Evolutionary conservation across 345 rosid genomes (phyloP).

Genomic region (Citrus reticulata): DNA sequence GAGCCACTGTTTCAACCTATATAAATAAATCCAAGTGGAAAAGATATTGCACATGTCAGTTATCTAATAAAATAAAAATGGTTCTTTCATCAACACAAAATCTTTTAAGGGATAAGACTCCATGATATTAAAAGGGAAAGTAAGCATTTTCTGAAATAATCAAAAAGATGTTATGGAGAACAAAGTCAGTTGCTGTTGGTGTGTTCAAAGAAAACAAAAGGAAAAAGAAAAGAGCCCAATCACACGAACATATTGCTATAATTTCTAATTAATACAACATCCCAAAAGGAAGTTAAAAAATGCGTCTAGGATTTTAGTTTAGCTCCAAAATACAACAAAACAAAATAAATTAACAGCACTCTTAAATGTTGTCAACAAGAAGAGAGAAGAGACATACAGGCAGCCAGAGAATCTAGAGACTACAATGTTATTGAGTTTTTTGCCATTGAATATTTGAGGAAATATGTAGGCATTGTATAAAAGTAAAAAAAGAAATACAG

Average conservation of each 20-base stretch:
- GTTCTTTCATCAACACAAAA: conserved; percentile 5
- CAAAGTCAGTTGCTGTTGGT: not conserved
- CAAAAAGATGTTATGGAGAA: not conserved
- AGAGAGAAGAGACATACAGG: not conserved
- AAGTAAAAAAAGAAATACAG: not conserved
- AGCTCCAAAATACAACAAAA: not conserved
- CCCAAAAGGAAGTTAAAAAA: not conserved
- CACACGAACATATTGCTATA: not conserved
- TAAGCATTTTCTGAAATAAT: not conserved
- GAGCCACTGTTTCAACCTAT: conserved; percentile 98
- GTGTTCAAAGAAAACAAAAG: not conserved
- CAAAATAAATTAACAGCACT: not conserved
- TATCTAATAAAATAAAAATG: not conserved
- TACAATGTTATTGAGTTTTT: not conserved
- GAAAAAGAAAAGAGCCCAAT: not conserved
- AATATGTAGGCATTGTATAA: not conserved
- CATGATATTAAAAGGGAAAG: not conserved
- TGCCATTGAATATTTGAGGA: not conserved
- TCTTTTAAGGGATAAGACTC: not conserved
- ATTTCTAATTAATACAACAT: not conserved
- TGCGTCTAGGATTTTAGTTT: not conserved
- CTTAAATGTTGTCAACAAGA: not conserved
- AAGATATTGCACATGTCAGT: conserved; percentile 1
- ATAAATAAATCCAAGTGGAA: conserved; percentile 12
- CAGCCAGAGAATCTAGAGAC: not conserved